Evolutionary conservation across 192 early-diverging fungal species (phyloP), one percentile per base, ranked within the genome.

Genomic region (Coemansia sp.): DNA sequence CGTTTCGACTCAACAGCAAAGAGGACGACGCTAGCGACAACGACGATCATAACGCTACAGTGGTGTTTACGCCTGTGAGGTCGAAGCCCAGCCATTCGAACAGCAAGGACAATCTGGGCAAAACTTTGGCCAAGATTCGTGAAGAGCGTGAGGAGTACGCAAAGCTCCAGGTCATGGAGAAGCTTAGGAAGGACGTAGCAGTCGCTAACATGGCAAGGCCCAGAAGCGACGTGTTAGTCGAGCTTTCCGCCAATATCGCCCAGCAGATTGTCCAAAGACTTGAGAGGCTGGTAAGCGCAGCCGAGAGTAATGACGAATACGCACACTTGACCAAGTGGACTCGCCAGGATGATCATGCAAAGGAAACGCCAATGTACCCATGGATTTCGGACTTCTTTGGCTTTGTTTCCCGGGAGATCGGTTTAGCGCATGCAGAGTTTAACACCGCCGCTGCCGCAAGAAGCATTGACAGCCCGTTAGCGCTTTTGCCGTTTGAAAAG

Each of bases 291-390:
- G 14, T 15, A n/a, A 4, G 15, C 0, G 13, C 41, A 42, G 41
- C 13, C 0, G 14, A 42, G 5, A 30, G 20, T 11, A 30, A 19
- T 31, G 10, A 19, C 53, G 14, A 55, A 55, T 34, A 6, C 20
- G n/a, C n/a, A n/a, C n/a, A n/a, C n/a, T n/a, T n/a, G n/a, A n/a
- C n/a, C n/a, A n/a, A n/a, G n/a, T n/a, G n/a, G n/a, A n/a, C n/a
- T n/a, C n/a, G n/a, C n/a, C n/a, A n/a, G n/a, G n/a, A n/a, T n/a
- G n/a, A n/a, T n/a, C 5, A 20, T 17, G 10, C 19, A 28, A 55
- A 55, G 20, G 59, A 61, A 31, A 30, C 10, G 15, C 22, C 33
- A n/a, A 62, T 62, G 61, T 62, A 62, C 30, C 52, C 37, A 1
- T 8, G 38, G 2, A 31, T 62, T 20, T 42, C 28, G 14, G 50